A percentile compares a stretch with the other conserved stretches of the same genome.
Evolutionary conservation across 2,329 filamentous ascomycete genomes (phyloP).

Genomic region (Xylaria sp.): DNA sequence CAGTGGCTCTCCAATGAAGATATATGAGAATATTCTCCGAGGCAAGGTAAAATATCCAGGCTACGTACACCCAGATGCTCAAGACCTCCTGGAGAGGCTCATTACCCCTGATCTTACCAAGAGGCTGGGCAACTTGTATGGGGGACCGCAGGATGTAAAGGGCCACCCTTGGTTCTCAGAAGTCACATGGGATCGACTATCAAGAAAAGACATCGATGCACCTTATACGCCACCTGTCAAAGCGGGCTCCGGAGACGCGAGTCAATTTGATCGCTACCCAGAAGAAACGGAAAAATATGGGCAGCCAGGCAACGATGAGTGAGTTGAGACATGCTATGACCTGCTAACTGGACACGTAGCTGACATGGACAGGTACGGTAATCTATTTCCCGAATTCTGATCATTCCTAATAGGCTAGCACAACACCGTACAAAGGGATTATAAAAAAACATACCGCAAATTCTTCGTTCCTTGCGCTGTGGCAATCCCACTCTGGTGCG

Average conservation of each 20-base stretch:
- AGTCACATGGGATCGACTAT: slow-evolving; percentile 95
- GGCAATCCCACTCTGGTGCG: slow-evolving; percentile 4
- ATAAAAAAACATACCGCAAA: slow-evolving; percentile 4
- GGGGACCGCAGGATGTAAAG: slow-evolving; percentile 92
- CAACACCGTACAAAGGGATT: slow-evolving; percentile 11
- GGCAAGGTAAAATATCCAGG: slow-evolving; percentile 96
- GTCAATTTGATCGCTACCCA: slow-evolving; percentile 97
- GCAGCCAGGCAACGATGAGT: slow-evolving; percentile 82
- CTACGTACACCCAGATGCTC: slow-evolving; percentile 94
- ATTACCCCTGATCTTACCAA: slow-evolving; percentile 97
- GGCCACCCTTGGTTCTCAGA: slow-evolving; percentile 96
- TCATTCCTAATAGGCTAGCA: slow-evolving; percentile 25
- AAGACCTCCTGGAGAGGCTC: slow-evolving; percentile 89
- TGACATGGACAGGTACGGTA: slow-evolving; percentile 67
- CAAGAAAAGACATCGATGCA: slow-evolving; percentile 96
- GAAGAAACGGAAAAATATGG: slow-evolving; percentile 97
- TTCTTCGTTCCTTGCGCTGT: slow-evolving; percentile 5
- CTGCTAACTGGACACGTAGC: background rate
- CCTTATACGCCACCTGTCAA: slow-evolving; percentile 97
- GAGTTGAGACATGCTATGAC: slow-evolving; percentile 59
- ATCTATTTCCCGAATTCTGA: slow-evolving; percentile 82
- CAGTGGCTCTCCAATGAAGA: slow-evolving; percentile 96
- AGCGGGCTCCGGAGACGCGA: slow-evolving; percentile 92
- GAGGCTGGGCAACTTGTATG: slow-evolving; percentile 91
- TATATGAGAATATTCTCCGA: slow-evolving; percentile 98